Evolutionary conservation across 2,329 filamentous ascomycete genomes (phyloP).

Genomic region (Claviceps purpurea): DNA sequence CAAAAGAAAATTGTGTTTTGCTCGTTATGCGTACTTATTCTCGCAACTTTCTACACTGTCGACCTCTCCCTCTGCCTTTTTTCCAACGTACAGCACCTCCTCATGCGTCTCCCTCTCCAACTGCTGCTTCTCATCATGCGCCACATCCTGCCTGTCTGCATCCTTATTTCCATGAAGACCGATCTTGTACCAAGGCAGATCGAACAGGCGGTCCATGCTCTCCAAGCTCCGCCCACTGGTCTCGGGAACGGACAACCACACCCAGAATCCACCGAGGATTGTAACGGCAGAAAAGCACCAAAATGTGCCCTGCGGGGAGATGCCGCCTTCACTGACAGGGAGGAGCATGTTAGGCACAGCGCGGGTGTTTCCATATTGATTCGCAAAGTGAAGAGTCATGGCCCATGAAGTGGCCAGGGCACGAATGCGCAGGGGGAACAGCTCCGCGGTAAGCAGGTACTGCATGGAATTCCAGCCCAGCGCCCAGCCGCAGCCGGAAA

Average conservation of each 20-base stretch:
- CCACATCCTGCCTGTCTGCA: constrained; percentile 32
- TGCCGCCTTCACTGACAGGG: constrained; percentile 27
- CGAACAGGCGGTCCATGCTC: constrained; percentile 60
- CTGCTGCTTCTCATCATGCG: constrained; percentile 30
- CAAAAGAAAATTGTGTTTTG: too few relatives aligned
- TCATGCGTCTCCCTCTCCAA: constrained; percentile 19
- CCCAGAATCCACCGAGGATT: constrained; percentile 53
- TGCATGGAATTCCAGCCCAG: constrained; percentile 65
- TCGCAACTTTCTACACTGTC: not conserved
- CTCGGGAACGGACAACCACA: constrained; percentile 61
- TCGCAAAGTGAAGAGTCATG: constrained; percentile 69
- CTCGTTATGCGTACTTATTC: too few relatives aligned
- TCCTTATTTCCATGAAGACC: constrained; percentile 42
- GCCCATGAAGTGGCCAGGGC: constrained; percentile 57
- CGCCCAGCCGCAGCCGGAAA: constrained; percentile 57
- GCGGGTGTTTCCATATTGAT: constrained; percentile 65
- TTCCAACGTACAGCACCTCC: constrained; percentile 23
- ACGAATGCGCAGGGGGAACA: constrained; percentile 63
- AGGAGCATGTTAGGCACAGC: constrained; percentile 66
- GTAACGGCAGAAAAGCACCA: constrained; percentile 63
- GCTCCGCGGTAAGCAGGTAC: constrained; percentile 64
- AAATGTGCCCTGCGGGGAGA: constrained; percentile 55
- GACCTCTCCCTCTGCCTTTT: constrained; percentile 9
- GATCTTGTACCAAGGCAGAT: constrained; percentile 62
- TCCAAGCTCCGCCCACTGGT: constrained; percentile 53